These are phyloP conservation scores for Fagus sylvatica DNA, from an alignment of 306 rosid species.

Conservation along the genomic window DNA sequence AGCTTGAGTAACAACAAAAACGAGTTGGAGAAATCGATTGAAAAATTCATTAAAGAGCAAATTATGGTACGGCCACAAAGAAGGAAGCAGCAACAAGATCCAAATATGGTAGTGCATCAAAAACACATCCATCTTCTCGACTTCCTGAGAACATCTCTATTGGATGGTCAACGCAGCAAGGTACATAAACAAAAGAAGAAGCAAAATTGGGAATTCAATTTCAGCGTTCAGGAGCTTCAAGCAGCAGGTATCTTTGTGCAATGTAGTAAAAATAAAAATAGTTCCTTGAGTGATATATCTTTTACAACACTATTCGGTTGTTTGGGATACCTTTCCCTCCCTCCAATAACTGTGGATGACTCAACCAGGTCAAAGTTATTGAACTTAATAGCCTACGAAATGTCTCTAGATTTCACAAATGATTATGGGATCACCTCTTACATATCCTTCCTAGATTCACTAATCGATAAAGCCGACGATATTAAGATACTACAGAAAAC, in stretches of 20 bases:
- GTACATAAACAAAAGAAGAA: too few species aligned
- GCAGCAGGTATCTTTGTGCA: not conserved
- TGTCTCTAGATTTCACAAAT: conserved; percentile 39
- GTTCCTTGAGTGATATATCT: conserved; percentile 1
- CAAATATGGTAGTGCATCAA: not conserved
- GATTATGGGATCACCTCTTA: conserved; percentile 31
- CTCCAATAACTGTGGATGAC: conserved; percentile 18
- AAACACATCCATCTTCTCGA: conserved; percentile 11
- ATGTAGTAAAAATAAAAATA: not conserved
- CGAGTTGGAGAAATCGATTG: not conserved
- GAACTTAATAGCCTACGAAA: conserved; percentile 43
- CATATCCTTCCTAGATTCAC: conserved; percentile 31
- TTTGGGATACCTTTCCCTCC: conserved; percentile 14
- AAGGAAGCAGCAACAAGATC: conserved; percentile 2
- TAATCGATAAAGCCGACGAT: conserved; percentile 41
- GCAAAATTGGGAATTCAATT: not conserved
- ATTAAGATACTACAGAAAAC: conserved; percentile 23
- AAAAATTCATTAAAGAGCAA: fast-evolving
- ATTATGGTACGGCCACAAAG: too few species aligned
- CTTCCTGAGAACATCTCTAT: not conserved
- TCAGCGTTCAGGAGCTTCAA: not conserved
- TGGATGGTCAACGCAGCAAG: not conserved
- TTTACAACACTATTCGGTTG: not conserved
- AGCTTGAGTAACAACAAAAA: not conserved
- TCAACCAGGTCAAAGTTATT: not conserved